Conservation (phyloP, 257 asterid genomes). For the Fraxinus excelsior region DNA sequence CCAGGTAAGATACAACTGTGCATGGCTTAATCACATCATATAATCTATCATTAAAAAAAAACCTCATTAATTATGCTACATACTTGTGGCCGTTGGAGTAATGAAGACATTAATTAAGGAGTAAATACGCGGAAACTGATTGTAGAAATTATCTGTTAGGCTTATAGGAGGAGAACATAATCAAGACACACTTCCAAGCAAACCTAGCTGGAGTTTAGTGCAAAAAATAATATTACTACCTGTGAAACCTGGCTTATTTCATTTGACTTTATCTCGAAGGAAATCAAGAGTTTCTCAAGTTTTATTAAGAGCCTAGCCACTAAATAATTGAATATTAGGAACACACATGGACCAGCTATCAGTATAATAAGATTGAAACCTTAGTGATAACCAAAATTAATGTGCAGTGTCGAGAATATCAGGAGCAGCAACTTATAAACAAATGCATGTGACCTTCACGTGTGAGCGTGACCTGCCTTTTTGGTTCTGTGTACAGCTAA, state of each 20-base stretch:
- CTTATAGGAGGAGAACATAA: slow-evolving; percentile 4
- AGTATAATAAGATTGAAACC: not conserved
- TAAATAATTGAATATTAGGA: not conserved
- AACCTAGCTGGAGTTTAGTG: not conserved
- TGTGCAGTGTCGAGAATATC: slow-evolving; percentile 29
- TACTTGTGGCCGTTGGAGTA: not conserved
- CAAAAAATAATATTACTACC: not conserved
- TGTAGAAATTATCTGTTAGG: too few species aligned
- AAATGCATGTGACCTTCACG: slow-evolving; percentile 54
- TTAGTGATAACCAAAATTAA: not conserved
- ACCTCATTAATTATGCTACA: slow-evolving; percentile 11
- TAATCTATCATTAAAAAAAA: not conserved
- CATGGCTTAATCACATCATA: slow-evolving; percentile 23
- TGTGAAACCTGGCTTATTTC: not conserved
- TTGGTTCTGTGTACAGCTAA: slow-evolving; percentile 18
- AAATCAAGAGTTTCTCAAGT: not conserved
- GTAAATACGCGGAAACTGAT: not conserved
- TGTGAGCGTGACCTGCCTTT: slow-evolving; percentile 32
- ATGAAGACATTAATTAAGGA: not conserved
- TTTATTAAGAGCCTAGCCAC: not conserved
- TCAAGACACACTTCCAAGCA: not conserved
- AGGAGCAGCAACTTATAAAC: slow-evolving; percentile 26
- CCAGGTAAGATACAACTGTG: slow-evolving; percentile 34
- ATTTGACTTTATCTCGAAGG: not conserved
- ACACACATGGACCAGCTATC: not conserved